Percentiles rank a stretch among this genome's conserved stretches.
These are phyloP conservation scores for Paxillus rubicundulus DNA, from an alignment of 768 basidiomycete species.

Conservation along the genomic window DNA sequence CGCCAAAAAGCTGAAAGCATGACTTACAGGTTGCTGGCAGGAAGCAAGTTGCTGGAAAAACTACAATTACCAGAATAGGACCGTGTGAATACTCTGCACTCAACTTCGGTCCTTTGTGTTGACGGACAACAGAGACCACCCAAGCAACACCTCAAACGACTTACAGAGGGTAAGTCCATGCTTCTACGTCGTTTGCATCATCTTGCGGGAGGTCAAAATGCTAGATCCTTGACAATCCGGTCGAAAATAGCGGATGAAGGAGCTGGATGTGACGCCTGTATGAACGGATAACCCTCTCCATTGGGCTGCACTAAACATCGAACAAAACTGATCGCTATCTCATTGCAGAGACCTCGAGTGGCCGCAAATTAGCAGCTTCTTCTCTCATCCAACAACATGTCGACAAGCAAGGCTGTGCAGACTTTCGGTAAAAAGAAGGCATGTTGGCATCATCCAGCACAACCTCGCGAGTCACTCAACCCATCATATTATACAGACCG, in stretches of 20 bases:
- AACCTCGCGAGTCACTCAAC: constrained; percentile 1
- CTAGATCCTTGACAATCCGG: not conserved
- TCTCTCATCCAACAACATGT: constrained; percentile 51
- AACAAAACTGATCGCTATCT: constrained; percentile 16
- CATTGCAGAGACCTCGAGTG: constrained; percentile 16
- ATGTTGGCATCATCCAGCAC: constrained; percentile 21
- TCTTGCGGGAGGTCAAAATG: not conserved
- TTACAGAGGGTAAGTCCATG: constrained; percentile 40
- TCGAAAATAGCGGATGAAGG: constrained; percentile 24
- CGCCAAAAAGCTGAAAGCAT: constrained; percentile 22
- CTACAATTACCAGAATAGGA: constrained; percentile 18
- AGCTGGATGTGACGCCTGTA: constrained; percentile 39
- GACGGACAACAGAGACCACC: constrained; percentile 6
- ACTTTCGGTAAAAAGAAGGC: constrained; percentile 99
- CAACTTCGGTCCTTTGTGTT: not conserved
- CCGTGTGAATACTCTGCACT: constrained; percentile 23
- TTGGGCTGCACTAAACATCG: not conserved
- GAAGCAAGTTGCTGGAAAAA: not conserved
- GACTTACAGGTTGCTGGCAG: not conserved
- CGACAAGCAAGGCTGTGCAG: constrained; percentile 86
- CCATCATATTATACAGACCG: constrained; percentile 58
- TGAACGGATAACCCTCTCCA: constrained; percentile 36
- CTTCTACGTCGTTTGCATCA: constrained; percentile 1
- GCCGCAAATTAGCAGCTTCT: constrained; percentile 19
- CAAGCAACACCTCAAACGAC: constrained; percentile 30